Evolutionary conservation across 1,284 basidiomycete species (phyloP), one percentile per base, ranked within the genome.

Genomic region (Sparassis latifolia): DNA sequence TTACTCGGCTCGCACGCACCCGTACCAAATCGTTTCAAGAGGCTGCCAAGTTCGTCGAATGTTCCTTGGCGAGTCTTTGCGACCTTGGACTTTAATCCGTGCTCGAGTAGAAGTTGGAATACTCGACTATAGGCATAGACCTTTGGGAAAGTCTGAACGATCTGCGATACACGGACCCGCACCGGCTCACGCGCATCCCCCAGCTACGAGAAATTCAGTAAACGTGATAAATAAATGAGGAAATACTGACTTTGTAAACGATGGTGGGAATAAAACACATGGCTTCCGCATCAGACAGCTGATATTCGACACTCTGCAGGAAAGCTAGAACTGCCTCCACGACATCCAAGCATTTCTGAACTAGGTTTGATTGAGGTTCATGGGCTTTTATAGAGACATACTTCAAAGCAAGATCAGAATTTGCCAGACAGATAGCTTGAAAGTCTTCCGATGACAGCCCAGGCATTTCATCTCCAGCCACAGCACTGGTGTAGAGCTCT

Each of bases 391-490:
- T 79, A 1, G 94, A 95, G 20, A 89, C 80, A 61, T 99, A 99
- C 76, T 98, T 98, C 64, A 99, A 75, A 2, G 92, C 82, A 35
- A 99, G 74, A 66, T 99, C 97, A 44, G 92, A 83, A 66, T 96
- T 98, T 33, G 92, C 91, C 31, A 96, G 63, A 51, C 92, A 85
- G n/a, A 90, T 73, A 32, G 78, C 78, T 60, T 80, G 78, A 9
- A 86, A 67, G 49, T 84, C 80, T 10, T 80, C 78, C 5, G 72
- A 65, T 5, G 71, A 58, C 31, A 80, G 55, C 1, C 75, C 82
- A 48, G 76, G 81, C 49, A 70, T 72, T 45, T 86, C 81, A 42
- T 87, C 81, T 10, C 80, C 81, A 42, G 76, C 74, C 47, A 76
- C 68, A 35, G 79, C 75, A 52, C 71, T 69, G 52, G 77, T 70